phyloP scores from a whole-genome alignment of 2,329 filamentous ascomycete genomes.

The Aspergillus carbonarius region DNA sequence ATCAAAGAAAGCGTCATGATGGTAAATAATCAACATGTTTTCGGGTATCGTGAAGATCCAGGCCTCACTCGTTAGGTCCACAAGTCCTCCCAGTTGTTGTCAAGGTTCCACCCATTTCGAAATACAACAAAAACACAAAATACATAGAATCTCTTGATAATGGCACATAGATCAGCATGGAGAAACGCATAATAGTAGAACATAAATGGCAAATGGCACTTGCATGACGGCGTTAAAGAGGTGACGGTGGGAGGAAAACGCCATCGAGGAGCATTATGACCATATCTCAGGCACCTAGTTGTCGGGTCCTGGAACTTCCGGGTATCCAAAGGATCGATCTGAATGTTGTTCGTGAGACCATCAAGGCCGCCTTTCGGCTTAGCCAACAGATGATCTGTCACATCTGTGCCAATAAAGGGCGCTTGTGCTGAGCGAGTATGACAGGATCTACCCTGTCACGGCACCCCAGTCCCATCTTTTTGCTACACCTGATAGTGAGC shows the following conservation, averaged over 20 bases:
- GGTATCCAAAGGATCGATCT: too few species aligned
- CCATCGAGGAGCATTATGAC: background rate
- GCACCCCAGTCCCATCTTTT: too few species aligned
- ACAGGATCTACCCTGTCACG: too few species aligned
- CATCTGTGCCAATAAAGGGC: too few species aligned
- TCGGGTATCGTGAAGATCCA: background rate
- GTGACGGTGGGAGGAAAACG: background rate
- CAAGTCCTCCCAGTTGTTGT: background rate
- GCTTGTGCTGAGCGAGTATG: too few species aligned
- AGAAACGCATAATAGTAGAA: conserved; percentile 3
- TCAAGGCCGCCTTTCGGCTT: too few species aligned
- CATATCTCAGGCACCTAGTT: too few species aligned
- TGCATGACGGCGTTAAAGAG: background rate
- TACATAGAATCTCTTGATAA: background rate
- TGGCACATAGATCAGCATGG: background rate
- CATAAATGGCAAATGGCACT: background rate
- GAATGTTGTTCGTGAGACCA: too few species aligned
- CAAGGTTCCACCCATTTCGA: background rate
- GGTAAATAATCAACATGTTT: background rate
- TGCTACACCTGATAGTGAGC: too few species aligned
- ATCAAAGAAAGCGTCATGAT: background rate
- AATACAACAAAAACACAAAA: background rate
- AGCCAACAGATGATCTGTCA: too few species aligned
- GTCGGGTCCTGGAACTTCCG: too few species aligned
- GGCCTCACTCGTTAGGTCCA: conserved; percentile 1